Evolutionary conservation across 176 grass and related monocot genomes (phyloP).

Genomic region (Elymus sibiricus): DNA sequence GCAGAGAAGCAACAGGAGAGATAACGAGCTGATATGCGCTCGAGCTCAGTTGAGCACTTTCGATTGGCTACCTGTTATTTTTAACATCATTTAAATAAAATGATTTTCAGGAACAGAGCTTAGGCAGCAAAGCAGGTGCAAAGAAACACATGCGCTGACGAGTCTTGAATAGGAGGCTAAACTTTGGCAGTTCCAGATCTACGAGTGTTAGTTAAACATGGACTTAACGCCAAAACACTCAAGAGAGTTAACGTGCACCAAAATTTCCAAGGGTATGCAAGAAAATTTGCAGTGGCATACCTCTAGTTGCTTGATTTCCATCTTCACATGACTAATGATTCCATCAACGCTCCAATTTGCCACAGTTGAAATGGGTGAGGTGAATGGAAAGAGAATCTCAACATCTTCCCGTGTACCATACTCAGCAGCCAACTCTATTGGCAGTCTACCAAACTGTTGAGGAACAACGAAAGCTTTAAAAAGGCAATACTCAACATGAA

Average conservation of each 20-base stretch:
- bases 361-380: not conserved
- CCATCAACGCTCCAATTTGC: not conserved
- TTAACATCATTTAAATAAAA: not conserved
- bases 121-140: not conserved
- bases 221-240: not conserved
- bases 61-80: not conserved
- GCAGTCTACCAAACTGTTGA: not conserved
- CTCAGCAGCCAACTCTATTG: constrained; percentile 21
- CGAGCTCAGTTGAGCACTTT: too few species aligned
- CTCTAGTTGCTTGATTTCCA: not conserved
- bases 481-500: not conserved
- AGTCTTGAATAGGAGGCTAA: not conserved
- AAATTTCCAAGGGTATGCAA: not conserved
- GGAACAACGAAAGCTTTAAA: not conserved
- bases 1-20: too few species aligned
- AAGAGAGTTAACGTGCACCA: not conserved
- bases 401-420: constrained; percentile 29
- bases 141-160: not conserved
- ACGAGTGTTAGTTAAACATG: not conserved
- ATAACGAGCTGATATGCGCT: too few species aligned
- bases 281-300: not conserved
- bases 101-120: not conserved
- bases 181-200: not conserved
- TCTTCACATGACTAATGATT: not conserved
- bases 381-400: constrained; percentile 39